Conservation (phyloP, 768 basidiomycete genomes). For the Cystobasidiopsis lactophilus region DNA sequence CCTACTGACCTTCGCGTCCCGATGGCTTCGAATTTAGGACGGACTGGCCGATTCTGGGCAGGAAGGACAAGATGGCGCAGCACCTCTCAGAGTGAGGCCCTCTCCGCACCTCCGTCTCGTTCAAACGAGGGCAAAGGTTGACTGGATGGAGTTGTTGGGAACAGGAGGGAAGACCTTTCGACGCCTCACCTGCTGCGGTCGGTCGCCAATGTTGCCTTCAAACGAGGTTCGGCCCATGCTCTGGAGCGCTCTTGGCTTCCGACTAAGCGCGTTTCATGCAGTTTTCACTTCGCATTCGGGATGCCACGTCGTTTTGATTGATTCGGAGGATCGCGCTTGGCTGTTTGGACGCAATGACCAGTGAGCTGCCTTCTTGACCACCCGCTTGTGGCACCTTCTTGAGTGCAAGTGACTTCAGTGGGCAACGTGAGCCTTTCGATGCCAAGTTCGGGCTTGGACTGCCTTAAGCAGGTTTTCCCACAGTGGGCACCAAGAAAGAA, state of each 20-base stretch:
- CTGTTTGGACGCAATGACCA: conserved; percentile 59
- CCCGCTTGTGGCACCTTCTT: too few species aligned
- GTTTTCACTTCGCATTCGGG: conserved; percentile 36
- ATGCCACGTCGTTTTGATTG: conserved; percentile 50
- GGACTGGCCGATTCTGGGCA: background rate
- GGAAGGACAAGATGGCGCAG: background rate
- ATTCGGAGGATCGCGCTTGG: conserved; percentile 47
- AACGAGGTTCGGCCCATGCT: too few species aligned
- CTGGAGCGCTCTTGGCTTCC: too few species aligned
- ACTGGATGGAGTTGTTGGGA: too few species aligned
- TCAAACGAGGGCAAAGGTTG: too few species aligned
- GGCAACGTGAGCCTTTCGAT: conserved; percentile 8
- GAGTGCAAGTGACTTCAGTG: too few species aligned
- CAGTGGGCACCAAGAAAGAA: conserved; percentile 21
- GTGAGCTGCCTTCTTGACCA: too few species aligned
- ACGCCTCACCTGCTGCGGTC: conserved; percentile 78
- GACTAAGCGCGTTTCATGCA: too few species aligned
- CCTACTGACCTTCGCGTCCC: background rate
- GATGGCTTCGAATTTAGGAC: background rate
- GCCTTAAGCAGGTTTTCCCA: conserved; percentile 35
- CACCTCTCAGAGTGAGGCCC: background rate
- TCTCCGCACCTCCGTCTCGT: background rate
- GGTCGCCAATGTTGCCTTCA: conserved; percentile 35
- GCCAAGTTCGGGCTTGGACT: conserved; percentile 1
- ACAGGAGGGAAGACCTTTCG: conserved; percentile 38